Base-by-base conservation (phyloP, 352 stramenopile species). In the Pythium volutum region DNA sequence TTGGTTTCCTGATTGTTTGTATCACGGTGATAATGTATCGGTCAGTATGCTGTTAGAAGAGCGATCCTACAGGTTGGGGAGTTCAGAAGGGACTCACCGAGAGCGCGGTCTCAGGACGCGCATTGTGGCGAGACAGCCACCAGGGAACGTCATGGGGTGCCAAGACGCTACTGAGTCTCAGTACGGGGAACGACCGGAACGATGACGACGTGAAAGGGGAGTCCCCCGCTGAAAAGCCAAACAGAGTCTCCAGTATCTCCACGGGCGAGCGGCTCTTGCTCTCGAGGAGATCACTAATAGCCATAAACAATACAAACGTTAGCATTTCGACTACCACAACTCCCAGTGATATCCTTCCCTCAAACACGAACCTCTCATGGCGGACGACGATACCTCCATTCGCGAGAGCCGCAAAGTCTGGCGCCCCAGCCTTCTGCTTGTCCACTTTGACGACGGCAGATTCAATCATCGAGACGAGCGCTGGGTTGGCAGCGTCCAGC, bases 81-180 rank as follows among this genome's bases (percentile, higher is more conserved):
- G 36, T 22, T 16, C 18, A 20, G 11, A 43, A 22, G 8, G 6
- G 38, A 52, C 75, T 48, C 69, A 93, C 85, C 63, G 85, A 91
- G 22, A 95, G 59, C 15, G 85, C 81, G 15, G 83, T 93, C 66
- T 95, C 85, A 48, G 85, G 83, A 20, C 76, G 71, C 22, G 71
- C 76, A 48, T 92, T 92, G 53, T 92, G 74, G 5, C 80, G 81
- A 12, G 81, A 92, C 11, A 92, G 70, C 83, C 83, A 92, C 79
- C 79, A 88, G 1, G 81, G 79, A 20, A 76, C 73, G 41, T 87
- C 76, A n/a, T 70, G 53, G 18, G 61, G 47, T 3, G 60, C 4
- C 7, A 66, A 26, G 6, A 60, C 18, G 26, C 48, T 63, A 41
- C 36, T 69, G 31, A 69, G 80, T 29, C 76, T 77, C 27, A 87